Percentiles rank a stretch among this genome's conserved stretches.
These are phyloP conservation scores for Kappamyces sp. DNA, from an alignment of 192 early-diverging fungal species.

Conservation along the genomic window DNA sequence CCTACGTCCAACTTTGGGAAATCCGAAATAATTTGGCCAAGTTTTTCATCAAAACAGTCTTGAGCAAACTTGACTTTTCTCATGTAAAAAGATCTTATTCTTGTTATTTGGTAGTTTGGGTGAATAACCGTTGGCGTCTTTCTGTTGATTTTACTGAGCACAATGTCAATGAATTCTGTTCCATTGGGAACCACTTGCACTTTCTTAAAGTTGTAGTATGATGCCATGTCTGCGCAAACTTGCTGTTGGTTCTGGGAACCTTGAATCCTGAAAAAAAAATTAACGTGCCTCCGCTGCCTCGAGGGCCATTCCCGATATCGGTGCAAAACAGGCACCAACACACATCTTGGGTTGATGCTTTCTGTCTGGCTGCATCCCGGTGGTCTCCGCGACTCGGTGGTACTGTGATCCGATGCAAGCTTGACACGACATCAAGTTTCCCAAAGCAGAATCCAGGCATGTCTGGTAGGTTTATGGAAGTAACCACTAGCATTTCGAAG, in stretches of 20 bases:
- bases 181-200: constrained; percentile 90
- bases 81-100: constrained; percentile 99
- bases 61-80: constrained; percentile 99
- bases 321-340: neutral
- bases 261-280: neutral
- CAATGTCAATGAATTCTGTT: constrained; percentile 94
- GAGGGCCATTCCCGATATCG: neutral
- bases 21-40: constrained; percentile 85
- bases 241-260: neutral
- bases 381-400: neutral
- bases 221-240: constrained; percentile 17
- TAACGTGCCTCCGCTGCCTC: neutral
- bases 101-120: constrained; percentile 92
- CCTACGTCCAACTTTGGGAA: constrained; percentile 96
- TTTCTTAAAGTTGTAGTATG: constrained; percentile 97
- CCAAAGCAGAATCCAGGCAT: too few species aligned
- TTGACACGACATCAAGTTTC: too few species aligned
- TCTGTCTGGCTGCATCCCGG: too few species aligned
- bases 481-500: neutral
- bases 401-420: neutral
- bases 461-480: neutral
- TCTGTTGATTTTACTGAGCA: constrained; percentile 96
- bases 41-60: constrained; percentile 89
- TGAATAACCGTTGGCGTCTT: constrained; percentile 96
- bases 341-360: neutral